Evolutionary conservation across 768 basidiomycete genomes (phyloP).

Genomic region (Leccinum disarticulatum): DNA sequence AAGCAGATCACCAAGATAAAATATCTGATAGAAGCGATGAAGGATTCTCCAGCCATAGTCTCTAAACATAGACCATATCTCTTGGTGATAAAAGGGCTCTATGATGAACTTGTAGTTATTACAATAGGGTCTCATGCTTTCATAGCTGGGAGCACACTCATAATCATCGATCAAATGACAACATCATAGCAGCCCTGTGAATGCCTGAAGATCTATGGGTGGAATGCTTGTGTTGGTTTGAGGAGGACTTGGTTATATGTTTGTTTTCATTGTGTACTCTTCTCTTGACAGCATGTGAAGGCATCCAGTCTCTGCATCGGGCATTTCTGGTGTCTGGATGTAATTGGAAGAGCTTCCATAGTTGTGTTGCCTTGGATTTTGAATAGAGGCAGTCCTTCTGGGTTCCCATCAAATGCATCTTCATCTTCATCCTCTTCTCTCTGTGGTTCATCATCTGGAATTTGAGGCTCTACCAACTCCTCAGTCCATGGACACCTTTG

Average conservation of each 20-base stretch:
- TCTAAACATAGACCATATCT: slow-evolving; percentile 1
- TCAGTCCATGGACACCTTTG: background rate
- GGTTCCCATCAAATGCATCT: background rate
- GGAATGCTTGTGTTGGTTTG: background rate
- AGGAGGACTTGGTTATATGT: background rate
- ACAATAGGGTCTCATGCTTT: background rate
- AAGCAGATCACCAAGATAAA: slow-evolving; percentile 1
- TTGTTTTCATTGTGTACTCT: background rate
- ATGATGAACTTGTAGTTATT: slow-evolving; percentile 5
- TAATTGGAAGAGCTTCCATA: background rate
- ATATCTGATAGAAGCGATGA: slow-evolving; percentile 6
- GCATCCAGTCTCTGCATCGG: background rate
- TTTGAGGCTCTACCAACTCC: background rate
- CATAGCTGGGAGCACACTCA: background rate
- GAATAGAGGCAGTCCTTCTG: background rate
- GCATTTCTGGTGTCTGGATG: background rate
- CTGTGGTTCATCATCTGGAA: background rate
- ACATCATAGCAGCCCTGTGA: background rate
- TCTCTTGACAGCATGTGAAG: background rate
- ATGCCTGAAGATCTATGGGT: background rate
- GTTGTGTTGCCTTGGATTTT: background rate
- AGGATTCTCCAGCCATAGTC: slow-evolving; percentile 9
- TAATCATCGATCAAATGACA: background rate
- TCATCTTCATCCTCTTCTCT: too few relatives aligned
- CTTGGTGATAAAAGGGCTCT: slow-evolving; percentile 1